A percentile compares a stretch with the other conserved stretches of the same genome.
phyloP scores from a whole-genome alignment of 2,329 filamentous ascomycete genomes.

The Trichoderma afroharzianum region DNA sequence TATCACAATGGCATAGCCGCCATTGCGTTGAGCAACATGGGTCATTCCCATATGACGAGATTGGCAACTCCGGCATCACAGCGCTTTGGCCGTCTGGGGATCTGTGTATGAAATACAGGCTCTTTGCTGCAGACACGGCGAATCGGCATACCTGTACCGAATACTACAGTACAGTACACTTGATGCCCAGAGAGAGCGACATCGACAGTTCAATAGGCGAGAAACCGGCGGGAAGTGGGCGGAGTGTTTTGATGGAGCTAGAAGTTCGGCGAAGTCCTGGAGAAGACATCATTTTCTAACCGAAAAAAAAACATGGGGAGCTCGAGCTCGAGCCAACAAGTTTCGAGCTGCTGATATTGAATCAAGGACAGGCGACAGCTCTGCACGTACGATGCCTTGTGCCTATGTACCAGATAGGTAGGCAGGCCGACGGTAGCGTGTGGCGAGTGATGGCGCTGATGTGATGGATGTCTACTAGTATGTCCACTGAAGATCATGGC shows the following conservation, averaged over 20 bases:
- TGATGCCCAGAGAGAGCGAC: background rate
- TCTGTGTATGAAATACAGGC: background rate
- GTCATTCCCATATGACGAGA: background rate
- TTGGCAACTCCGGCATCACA: background rate
- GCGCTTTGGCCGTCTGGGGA: constrained; percentile 6
- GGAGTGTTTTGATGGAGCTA: background rate
- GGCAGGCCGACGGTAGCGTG: background rate
- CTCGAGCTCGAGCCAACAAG: background rate
- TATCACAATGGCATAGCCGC: background rate
- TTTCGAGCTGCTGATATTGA: background rate
- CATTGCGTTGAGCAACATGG: background rate
- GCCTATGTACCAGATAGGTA: background rate
- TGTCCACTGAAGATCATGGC: background rate
- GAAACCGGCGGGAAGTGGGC: constrained; percentile 1
- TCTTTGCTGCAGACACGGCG: background rate
- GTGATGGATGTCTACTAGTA: background rate
- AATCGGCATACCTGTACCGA: background rate
- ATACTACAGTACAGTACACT: background rate
- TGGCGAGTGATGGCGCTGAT: background rate
- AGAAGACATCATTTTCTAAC: background rate
- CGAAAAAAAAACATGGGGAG: background rate
- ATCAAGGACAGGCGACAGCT: background rate
- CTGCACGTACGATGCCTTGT: background rate
- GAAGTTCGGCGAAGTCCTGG: constrained; percentile 9
- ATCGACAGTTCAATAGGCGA: background rate